Conservation (phyloP, 148 eudicot species). For the Fagopyrum homotropicum region DNA sequence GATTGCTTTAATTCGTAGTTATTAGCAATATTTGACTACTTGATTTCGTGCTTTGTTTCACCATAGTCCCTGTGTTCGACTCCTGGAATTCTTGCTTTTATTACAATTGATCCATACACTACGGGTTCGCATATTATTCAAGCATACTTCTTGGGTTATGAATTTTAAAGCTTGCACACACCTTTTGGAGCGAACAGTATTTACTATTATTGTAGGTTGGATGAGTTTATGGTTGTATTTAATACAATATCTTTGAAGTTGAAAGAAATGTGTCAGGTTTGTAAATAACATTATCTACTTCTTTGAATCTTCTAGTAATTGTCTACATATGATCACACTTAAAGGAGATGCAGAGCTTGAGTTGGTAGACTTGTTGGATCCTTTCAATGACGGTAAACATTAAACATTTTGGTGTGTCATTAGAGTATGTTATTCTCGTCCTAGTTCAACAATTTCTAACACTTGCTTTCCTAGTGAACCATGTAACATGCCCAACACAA, state of each 20-base stretch:
- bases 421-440: background rate
- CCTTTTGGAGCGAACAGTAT: background rate
- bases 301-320: background rate
- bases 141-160: no score
- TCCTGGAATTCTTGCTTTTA: no score
- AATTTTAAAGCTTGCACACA: no score
- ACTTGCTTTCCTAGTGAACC: no score
- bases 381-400: slow-evolving; percentile 84
- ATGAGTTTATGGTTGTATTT: slow-evolving; percentile 97
- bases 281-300: background rate
- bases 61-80: no score
- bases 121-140: no score
- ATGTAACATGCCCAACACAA: no score
- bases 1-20: no score
- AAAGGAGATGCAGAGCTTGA: slow-evolving; percentile 99
- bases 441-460: background rate
- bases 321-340: slow-evolving; percentile 85
- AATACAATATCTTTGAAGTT: slow-evolving; percentile 84
- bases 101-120: no score
- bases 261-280: slow-evolving; percentile 99
- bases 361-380: slow-evolving; percentile 91
- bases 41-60: no score
- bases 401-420: background rate
- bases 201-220: slow-evolving; percentile 58
- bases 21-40: no score